Percentiles rank a stretch among this genome's conserved stretches.
phyloP scores from a whole-genome alignment of 108 stramenopile genomes.

The Discostella stelligeroides region DNA sequence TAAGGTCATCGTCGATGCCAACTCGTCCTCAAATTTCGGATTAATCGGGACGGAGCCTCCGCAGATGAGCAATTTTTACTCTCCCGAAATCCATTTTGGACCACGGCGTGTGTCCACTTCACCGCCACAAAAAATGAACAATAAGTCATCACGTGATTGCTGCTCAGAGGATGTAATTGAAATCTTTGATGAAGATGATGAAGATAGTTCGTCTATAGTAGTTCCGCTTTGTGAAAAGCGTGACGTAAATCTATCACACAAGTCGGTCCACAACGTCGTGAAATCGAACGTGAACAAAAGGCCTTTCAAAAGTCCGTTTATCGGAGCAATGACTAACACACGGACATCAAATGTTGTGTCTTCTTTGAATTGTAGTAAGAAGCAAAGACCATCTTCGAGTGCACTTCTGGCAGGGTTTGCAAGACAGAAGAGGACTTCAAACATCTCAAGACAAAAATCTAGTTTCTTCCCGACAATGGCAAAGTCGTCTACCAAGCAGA shows the following conservation, averaged over 20 bases:
- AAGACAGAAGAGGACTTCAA: constrained; percentile 18
- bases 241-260: background rate
- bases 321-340: background rate
- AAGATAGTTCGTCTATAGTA: background rate
- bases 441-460: background rate
- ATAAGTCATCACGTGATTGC: constrained; percentile 2
- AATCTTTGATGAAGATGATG: constrained; percentile 24
- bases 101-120: constrained; percentile 46
- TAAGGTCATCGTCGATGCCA: background rate
- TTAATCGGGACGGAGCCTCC: constrained; percentile 30
- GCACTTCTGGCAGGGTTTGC: constrained; percentile 41
- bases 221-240: background rate
- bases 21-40: constrained; percentile 14
- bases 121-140: constrained; percentile 12
- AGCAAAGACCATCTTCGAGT: constrained; percentile 23
- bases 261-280: background rate
- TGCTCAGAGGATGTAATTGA: constrained; percentile 35
- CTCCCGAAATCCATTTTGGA: background rate
- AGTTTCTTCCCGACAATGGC: background rate
- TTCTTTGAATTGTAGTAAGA: constrained; percentile 7
- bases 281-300: constrained; percentile 25
- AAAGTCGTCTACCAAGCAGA: background rate
- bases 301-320: constrained; percentile 40
- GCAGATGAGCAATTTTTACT: constrained; percentile 2
- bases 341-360: background rate